Evolutionary conservation across 306 rosid species (phyloP), one percentile per base, ranked within the genome.

Genomic region (Mucuna pruriens): DNA sequence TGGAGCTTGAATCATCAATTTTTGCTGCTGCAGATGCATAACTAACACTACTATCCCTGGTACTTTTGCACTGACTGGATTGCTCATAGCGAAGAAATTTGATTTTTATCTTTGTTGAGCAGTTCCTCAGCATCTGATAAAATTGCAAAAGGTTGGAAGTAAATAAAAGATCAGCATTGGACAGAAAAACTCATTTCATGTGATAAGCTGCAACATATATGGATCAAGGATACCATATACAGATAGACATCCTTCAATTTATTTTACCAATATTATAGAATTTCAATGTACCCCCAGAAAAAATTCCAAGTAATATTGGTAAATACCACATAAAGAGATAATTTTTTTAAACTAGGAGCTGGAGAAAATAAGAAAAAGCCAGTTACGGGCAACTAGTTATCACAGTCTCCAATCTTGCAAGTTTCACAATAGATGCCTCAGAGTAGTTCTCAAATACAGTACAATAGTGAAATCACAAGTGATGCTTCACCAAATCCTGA

Each of bases 21-120:
- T 85, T 94, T 62, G 98, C 99, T 23, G 99, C 98, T 11, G 98
- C 99, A 13, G 99, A 93, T 80, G 99, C 99, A 84, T 93, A 96
- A 81, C 99, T 96, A 39, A 96, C 99, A 34, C 99, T 96, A 85
- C 98, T 92, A 76, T 96, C 99, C 83, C 94, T 85, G 63, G 34
- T 78, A 57, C 84, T 89, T 49, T 88, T 87, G 97, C 99, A 96
- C 70, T 87, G 96, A 79, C 94, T 93, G 15, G 99, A 96, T 75
- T 96, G 99, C 83, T 96, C 97, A 33, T 96, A 96, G 25, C 89
- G 92, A 55, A 96, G 97, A 80, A 96, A 96, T 55, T 89, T 92
- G 25, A 96, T 54, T 83, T 89, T 90, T 34, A 93, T 90, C 79
- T 80, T 90, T 29, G 92, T 89, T 1, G 92, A 79, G 86, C 91